Evolutionary conservation across 208 protist species (phyloP), one percentile per base, ranked within the genome.

Genomic region (Blastocrithidia nonstop): DNA sequence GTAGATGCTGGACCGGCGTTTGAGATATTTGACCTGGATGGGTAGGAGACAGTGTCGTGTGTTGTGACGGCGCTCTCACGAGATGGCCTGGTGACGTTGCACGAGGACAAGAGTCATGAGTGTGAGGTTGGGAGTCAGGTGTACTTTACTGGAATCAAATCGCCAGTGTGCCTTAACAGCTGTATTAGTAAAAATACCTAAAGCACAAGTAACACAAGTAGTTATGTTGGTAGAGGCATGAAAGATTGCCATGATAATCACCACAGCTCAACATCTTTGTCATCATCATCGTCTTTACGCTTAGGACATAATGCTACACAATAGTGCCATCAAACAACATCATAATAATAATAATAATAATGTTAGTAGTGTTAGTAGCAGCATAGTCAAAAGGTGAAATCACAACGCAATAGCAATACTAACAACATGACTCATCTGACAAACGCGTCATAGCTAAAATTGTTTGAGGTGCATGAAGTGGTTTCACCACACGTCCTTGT

Each of bases 71-170:
- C 58, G 24, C 45, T 94, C 25, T 61, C 55, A 9, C 38, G 49
- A 1, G 76, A 88, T 23, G 78, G 72, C 15, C 41, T 88, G n/a
- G 75, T 94, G 17, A 71, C 68, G 16, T 43, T 87, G 26, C 82
- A 92, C 56, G 81, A 91, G 24, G 83, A 94, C 46, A 77, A 85
- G 50, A 66, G 65, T 15, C 87, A 94, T 51, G 83, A 92, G 44
- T 87, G 81, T 31, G 79, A 82, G 58, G 62, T 71, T 9, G 87
- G 87, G 33, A 69, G 74, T 45, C 53, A 57, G 25, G 71, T 94
- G 2, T 88, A 85, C 51, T 80, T 92, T 44, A 90, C 77, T 1
- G 74, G 85, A 0, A 38, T 94, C 15, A 29, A 42, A 2, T 35
- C 60, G 7, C 64, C 83, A 17, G 53, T 54, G 22, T 27, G 28